Evolutionary conservation across 768 basidiomycete genomes (phyloP), one percentile per base, ranked within the genome.

Genomic region (Mycena alexandri): DNA sequence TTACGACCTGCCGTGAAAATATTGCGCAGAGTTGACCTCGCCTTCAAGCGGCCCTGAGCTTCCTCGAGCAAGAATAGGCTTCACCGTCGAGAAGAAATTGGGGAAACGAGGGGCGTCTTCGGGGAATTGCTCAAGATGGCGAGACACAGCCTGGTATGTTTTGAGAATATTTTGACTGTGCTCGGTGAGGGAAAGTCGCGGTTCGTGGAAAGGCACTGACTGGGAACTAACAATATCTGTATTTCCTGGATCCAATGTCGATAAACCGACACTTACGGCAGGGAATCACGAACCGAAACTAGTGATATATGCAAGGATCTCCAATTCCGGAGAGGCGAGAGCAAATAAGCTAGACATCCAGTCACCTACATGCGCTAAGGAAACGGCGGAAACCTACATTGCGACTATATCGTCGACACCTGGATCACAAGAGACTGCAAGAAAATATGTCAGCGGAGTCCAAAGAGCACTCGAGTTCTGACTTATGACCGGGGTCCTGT

Each of bases 381-480:
- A 47, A 25, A 34, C 41, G 43, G 22, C 36, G 19, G 43, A 38
- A 33, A 77, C 89, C 65, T 64, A 91, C 93, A 96, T 88, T 33
- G 93, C 93, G 57, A 94, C 71, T 25, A 85, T 81, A 76, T 96
- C 94, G 74, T 96, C 94, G 5, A 94, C 90, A 38, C 94, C 94
- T 9, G 94, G 93, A 74, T 96, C 94, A 29, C 93, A 93, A 71
- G 94, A 93, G 73, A 94, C 92, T 94, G 72, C 17, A 48, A 47
- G 33, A n/a, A 48, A 5, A 12, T 21, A n/a, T 48, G 14, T 68
- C 14, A 67, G 57, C 29, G 50, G 55, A 38, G 22, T 11, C 46
- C 25, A 52, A 22, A 24, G 51, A 22, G 47, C 24, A 29, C 22
- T 34, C 21, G 5, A 34, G 34, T 9, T 74, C 89, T 79, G 71